Conservation (phyloP, 2,329 filamentous ascomycete genomes). For the Phaeosphaeriaceae sp. region DNA sequence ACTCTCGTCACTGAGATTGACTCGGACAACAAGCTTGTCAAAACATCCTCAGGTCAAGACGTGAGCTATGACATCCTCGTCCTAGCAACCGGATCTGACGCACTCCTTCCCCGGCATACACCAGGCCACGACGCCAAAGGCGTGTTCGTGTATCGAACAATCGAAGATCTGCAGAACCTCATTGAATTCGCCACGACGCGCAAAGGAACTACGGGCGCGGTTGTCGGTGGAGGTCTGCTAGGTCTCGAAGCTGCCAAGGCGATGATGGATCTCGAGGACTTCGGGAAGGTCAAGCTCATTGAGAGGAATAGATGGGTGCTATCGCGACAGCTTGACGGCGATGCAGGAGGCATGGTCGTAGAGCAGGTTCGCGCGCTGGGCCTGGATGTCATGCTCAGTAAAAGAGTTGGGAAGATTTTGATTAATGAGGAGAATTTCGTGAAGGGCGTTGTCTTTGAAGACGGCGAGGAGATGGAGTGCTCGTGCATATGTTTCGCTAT, state of each 20-base stretch:
- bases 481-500: constrained; percentile 89
- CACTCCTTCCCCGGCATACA: constrained; percentile 73
- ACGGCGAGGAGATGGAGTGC: constrained; percentile 78
- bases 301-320: constrained; percentile 86
- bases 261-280: constrained; percentile 84
- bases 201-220: constrained; percentile 73
- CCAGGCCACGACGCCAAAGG: constrained; percentile 81
- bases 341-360: constrained; percentile 81
- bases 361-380: constrained; percentile 82
- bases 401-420: constrained; percentile 74
- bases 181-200: constrained; percentile 74
- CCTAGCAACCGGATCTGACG: constrained; percentile 85
- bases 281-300: constrained; percentile 76
- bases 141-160: constrained; percentile 88
- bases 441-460: constrained; percentile 78
- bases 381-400: constrained; percentile 79
- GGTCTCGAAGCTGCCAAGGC: constrained; percentile 91
- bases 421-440: constrained; percentile 72
- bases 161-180: constrained; percentile 78
- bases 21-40: constrained; percentile 68
- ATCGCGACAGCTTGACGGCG: constrained; percentile 79
- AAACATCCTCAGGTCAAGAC: constrained; percentile 71
- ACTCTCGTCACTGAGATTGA: constrained; percentile 74
- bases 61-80: constrained; percentile 82
- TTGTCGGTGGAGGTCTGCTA: constrained; percentile 84